Conservation (phyloP, 148 eudicot species). For the Simmondsia chinensis region DNA sequence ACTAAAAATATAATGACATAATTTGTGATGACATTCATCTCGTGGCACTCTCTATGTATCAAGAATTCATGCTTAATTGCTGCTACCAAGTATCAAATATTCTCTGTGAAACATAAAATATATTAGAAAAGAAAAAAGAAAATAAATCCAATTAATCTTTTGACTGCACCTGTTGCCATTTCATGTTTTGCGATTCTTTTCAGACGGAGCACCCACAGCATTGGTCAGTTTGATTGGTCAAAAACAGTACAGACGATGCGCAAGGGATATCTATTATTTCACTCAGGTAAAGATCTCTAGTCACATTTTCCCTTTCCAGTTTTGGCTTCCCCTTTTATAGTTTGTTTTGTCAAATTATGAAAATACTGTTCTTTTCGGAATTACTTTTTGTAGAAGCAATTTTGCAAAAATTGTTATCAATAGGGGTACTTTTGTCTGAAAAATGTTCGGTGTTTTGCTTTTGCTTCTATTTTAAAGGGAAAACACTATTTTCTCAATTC, state of each 20-base stretch:
- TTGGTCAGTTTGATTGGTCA: constrained; percentile 87
- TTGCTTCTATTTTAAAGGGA: too few species aligned
- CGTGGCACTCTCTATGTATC: too few species aligned
- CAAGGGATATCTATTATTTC: constrained; percentile 78
- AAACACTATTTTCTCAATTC: too few species aligned
- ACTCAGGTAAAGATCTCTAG: constrained; percentile 55
- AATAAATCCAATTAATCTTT: too few species aligned
- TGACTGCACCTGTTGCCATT: not conserved
- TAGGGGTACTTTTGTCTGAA: too few species aligned
- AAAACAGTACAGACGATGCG: constrained; percentile 79
- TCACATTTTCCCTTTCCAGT: not conserved
- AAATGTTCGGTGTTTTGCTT: too few species aligned
- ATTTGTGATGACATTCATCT: too few species aligned
- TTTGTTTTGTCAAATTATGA: not conserved
- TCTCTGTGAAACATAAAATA: not conserved
- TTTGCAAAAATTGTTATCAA: too few species aligned
- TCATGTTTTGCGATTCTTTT: not conserved
- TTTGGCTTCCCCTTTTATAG: not conserved
- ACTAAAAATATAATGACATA: too few species aligned
- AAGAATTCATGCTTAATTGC: too few species aligned
- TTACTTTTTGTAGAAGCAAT: too few species aligned
- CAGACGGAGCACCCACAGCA: constrained; percentile 92
- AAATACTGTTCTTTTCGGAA: not conserved
- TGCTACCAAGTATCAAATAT: too few species aligned
- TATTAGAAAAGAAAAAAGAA: not conserved